A percentile compares a stretch with the other conserved stretches of the same genome.
phyloP scores from a whole-genome alignment of 1,284 basidiomycete genomes.

The Sporisorium graminicola region DNA sequence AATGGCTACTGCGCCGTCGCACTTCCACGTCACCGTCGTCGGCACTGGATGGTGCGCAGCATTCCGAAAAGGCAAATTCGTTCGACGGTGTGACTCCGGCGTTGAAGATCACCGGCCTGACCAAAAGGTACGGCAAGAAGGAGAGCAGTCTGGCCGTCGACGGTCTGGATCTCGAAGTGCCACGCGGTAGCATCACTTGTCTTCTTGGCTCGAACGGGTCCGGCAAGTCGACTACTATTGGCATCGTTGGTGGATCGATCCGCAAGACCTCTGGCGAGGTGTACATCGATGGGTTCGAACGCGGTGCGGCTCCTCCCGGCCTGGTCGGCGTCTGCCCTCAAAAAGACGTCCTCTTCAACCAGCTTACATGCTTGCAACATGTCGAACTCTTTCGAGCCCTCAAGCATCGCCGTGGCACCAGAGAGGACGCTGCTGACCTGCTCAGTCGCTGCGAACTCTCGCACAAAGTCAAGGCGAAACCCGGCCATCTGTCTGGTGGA shows the following conservation, averaged over 20 bases:
- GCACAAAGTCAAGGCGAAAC: slow-evolving; percentile 77
- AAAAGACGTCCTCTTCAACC: slow-evolving; percentile 84
- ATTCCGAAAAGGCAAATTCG: slow-evolving; percentile 22
- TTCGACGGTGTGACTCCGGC: slow-evolving; percentile 23
- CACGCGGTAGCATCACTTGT: slow-evolving; percentile 79
- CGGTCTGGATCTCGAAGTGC: slow-evolving; percentile 76
- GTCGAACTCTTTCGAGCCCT: slow-evolving; percentile 80
- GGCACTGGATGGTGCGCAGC: background rate
- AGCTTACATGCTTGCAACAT: slow-evolving; percentile 80
- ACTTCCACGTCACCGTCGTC: background rate
- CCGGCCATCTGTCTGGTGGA: slow-evolving; percentile 79
- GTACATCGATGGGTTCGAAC: slow-evolving; percentile 74
- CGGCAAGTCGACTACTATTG: slow-evolving; percentile 82
- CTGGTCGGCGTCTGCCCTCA: slow-evolving; percentile 82
- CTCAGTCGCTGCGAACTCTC: slow-evolving; percentile 75
- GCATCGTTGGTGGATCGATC: slow-evolving; percentile 77
- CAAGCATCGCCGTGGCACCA: slow-evolving; percentile 75
- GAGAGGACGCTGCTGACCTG: slow-evolving; percentile 35
- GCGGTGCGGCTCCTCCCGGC: slow-evolving; percentile 72
- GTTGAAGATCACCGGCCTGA: slow-evolving; percentile 32
- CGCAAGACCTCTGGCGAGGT: slow-evolving; percentile 75
- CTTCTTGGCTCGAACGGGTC: slow-evolving; percentile 78
- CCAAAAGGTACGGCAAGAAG: slow-evolving; percentile 47
- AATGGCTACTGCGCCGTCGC: slow-evolving; percentile 50
- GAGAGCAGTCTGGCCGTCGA: slow-evolving; percentile 68